A percentile compares a stretch with the other conserved stretches of the same genome.
Evolutionary conservation across 139 green algal genomes (phyloP).

Genomic region (Picochlorum costavermella): DNA sequence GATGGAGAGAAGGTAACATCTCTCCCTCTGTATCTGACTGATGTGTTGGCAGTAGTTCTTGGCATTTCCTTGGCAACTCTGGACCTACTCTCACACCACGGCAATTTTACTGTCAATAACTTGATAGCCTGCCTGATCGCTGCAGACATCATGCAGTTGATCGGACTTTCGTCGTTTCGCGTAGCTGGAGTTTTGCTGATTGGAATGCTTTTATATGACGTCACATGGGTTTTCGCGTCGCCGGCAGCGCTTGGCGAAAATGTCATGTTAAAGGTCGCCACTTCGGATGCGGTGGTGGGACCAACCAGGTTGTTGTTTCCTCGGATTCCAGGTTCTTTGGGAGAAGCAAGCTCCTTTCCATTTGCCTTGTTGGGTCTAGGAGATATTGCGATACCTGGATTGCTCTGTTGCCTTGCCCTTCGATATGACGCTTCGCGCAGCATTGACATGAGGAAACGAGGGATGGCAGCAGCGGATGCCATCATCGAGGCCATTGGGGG

Average conservation of each 20-base stretch:
- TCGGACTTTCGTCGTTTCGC: constrained; percentile 67
- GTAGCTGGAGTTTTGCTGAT: constrained; percentile 61
- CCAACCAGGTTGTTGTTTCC: constrained; percentile 82
- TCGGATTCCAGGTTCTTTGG: constrained; percentile 26
- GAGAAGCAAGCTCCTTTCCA: constrained; percentile 58
- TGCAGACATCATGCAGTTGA: constrained; percentile 51
- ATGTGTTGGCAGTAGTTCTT: constrained; percentile 15
- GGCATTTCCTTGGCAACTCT: constrained; percentile 38
- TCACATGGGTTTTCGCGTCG: constrained; percentile 83
- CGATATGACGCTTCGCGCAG: constrained; percentile 63
- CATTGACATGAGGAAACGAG: constrained; percentile 44
- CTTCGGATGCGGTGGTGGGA: constrained; percentile 48
- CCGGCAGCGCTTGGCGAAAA: constrained; percentile 42
- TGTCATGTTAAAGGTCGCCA: constrained; percentile 73
- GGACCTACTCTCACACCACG: constrained; percentile 45
- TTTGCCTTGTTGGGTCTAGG: constrained; percentile 79
- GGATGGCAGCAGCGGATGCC: constrained; percentile 44
- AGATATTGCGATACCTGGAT: constrained; percentile 81
- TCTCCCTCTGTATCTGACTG: constrained; percentile 20
- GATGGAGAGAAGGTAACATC: constrained; percentile 28
- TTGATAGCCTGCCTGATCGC: constrained; percentile 38
- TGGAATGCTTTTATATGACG: constrained; percentile 87
- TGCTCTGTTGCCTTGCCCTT: constrained; percentile 68
- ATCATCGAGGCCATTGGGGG: constrained; percentile 38
- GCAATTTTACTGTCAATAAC: constrained; percentile 79